Percentiles rank a stretch among this genome's conserved stretches.
Evolutionary conservation across 2,329 filamentous ascomycete genomes (phyloP).

Genomic region (Pyrenophora teres): DNA sequence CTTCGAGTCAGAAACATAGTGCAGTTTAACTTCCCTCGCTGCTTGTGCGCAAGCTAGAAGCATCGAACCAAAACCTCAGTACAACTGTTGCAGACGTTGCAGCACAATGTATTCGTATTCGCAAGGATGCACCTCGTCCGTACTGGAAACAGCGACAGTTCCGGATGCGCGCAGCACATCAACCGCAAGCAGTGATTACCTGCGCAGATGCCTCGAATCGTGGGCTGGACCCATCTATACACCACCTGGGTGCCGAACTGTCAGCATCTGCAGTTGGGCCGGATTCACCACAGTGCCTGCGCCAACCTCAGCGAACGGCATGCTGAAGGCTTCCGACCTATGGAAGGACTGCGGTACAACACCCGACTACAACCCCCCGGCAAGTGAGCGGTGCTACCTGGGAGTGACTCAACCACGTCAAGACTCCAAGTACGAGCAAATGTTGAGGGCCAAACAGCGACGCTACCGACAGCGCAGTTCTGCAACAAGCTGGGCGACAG

Average conservation of each 20-base stretch:
- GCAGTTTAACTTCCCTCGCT: no score
- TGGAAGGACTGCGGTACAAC: slow-evolving; percentile 24
- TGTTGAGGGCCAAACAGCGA: slow-evolving; percentile 1
- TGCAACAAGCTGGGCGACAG: slow-evolving; percentile 1
- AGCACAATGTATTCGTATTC: slow-evolving; percentile 13
- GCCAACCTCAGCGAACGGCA: slow-evolving; percentile 13
- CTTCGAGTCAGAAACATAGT: no score
- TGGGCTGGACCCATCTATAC: slow-evolving; percentile 15
- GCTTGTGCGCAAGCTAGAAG: no score
- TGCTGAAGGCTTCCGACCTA: slow-evolving; percentile 28
- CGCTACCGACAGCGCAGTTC: slow-evolving; percentile 13
- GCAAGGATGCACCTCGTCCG: slow-evolving; percentile 15
- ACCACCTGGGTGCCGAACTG: slow-evolving; percentile 20
- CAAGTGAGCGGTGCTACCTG: slow-evolving; percentile 24
- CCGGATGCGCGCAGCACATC: neutral
- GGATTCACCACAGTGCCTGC: slow-evolving; percentile 16
- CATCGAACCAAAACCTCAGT: no score
- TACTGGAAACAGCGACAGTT: neutral
- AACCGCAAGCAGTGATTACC: neutral
- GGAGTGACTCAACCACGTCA: slow-evolving; percentile 19
- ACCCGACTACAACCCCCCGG: slow-evolving; percentile 25
- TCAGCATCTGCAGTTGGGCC: slow-evolving; percentile 29
- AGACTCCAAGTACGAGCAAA: neutral
- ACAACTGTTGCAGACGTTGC: no score
- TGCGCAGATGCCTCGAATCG: slow-evolving; percentile 17